These are phyloP conservation scores for Mycosphaerella arachidis DNA, from an alignment of 2,329 filamentous ascomycete species.

Conservation along the genomic window DNA sequence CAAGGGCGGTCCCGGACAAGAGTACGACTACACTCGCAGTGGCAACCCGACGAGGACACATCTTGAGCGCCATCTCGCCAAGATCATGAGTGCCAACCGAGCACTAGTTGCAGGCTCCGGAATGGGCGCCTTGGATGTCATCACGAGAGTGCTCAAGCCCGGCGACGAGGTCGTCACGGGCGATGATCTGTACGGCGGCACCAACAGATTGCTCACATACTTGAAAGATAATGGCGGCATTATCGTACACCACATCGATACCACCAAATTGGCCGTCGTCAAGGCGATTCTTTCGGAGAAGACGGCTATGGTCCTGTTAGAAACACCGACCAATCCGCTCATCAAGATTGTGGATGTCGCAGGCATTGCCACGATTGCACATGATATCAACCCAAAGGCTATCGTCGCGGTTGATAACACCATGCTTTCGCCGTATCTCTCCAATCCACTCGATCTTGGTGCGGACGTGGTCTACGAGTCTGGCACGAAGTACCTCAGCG, in stretches of 20 bases:
- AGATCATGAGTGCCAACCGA: slow-evolving; percentile 95
- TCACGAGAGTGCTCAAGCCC: slow-evolving; percentile 81
- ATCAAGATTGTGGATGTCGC: slow-evolving; percentile 97
- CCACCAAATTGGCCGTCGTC: slow-evolving; percentile 71
- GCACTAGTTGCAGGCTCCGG: slow-evolving; percentile 91
- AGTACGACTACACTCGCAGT: slow-evolving; percentile 98
- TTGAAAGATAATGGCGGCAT: slow-evolving; percentile 86
- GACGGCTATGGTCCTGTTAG: slow-evolving; percentile 91
- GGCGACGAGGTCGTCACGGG: slow-evolving; percentile 97
- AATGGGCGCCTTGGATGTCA: slow-evolving; percentile 96
- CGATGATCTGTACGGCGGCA: slow-evolving; percentile 93
- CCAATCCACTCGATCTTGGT: slow-evolving; percentile 88
- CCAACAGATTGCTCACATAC: slow-evolving; percentile 88
- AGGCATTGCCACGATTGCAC: slow-evolving; percentile 69
- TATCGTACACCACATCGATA: slow-evolving; percentile 92
- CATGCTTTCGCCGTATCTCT: slow-evolving; percentile 93
- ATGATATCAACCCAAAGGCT: slow-evolving; percentile 71
- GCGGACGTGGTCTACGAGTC: slow-evolving; percentile 97
- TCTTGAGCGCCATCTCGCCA: slow-evolving; percentile 91
- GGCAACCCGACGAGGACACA: slow-evolving; percentile 96
- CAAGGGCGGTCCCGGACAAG: slow-evolving; percentile 76
- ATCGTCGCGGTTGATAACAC: slow-evolving; percentile 96
- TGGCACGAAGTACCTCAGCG: slow-evolving; percentile 95
- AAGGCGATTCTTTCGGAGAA: slow-evolving; percentile 65
- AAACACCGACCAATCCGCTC: slow-evolving; percentile 93